Conservation (phyloP, 202 grass and related monocot species). For the Setaria italica region DNA sequence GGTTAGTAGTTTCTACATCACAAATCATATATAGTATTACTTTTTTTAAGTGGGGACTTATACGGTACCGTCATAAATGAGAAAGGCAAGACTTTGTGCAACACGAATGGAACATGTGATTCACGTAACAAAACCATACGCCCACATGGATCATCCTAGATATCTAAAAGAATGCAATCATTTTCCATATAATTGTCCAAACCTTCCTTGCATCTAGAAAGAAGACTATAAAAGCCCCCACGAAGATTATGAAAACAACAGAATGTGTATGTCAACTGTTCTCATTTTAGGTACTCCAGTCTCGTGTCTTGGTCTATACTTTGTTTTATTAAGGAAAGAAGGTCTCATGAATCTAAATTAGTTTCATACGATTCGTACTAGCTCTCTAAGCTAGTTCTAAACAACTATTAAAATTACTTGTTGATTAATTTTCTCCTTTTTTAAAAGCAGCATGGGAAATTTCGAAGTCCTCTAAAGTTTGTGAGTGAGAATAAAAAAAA, state of each 20-base stretch:
- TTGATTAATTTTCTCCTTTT: background rate
- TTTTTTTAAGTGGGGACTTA: too few relatives aligned
- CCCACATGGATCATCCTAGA: too few relatives aligned
- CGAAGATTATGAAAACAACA: background rate
- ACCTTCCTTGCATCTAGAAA: slow-evolving; percentile 32
- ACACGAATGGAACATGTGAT: too few relatives aligned
- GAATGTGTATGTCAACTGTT: background rate
- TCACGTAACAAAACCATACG: too few relatives aligned
- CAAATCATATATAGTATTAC: too few relatives aligned
- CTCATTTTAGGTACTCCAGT: background rate
- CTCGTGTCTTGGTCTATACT: rapidly evolving
- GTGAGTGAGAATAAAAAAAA: background rate
- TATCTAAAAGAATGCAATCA: background rate
- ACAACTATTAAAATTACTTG: background rate
- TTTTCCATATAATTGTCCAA: background rate
- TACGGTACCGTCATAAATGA: too few relatives aligned
- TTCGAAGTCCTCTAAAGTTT: background rate
- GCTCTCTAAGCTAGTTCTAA: background rate
- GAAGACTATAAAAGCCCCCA: background rate
- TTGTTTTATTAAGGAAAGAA: background rate
- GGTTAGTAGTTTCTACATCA: too few relatives aligned
- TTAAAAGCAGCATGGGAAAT: background rate
- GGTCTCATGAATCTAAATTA: background rate
- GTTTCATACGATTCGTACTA: background rate
- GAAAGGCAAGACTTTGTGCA: too few relatives aligned